Evolutionary conservation across 2,329 filamentous ascomycete species (phyloP).

Genomic region (Podosphaera leucotricha): DNA sequence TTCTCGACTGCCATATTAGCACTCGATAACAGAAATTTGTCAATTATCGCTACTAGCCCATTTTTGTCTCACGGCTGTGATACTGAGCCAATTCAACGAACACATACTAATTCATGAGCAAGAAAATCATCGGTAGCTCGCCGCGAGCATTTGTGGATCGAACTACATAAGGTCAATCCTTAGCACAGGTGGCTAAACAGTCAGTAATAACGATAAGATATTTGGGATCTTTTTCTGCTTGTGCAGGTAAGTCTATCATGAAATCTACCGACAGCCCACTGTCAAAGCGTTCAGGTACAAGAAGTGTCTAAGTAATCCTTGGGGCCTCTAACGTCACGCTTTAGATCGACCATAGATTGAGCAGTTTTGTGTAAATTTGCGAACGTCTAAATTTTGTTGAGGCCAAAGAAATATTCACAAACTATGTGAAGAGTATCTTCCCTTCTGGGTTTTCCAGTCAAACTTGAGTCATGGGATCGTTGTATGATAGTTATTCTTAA

Average conservation of each 20-base stretch:
- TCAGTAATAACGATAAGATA: conserved; percentile 1
- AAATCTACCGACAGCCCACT: background rate
- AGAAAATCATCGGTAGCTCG: no score
- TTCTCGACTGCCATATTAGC: no score
- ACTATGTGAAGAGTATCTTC: background rate
- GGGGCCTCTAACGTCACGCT: background rate
- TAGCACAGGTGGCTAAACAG: conserved; percentile 1
- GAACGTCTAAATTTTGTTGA: background rate
- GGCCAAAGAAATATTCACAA: background rate
- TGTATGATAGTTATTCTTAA: background rate
- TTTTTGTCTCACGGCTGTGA: no score
- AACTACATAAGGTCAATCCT: no score
- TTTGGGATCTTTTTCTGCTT: background rate
- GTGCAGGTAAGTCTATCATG: background rate
- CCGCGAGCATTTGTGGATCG: no score
- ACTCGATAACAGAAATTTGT: no score
- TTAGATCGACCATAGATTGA: background rate
- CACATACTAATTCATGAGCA: no score
- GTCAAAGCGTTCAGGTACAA: conserved; percentile 1
- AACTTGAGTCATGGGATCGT: conserved; percentile 1
- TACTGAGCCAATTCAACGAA: no score
- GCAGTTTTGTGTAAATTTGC: background rate
- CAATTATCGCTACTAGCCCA: no score
- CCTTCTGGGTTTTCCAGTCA: background rate
- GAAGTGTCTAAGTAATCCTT: background rate